phyloP scores from a whole-genome alignment of 164 flowering plant species.

The Dillenia suffruticosa region DNA sequence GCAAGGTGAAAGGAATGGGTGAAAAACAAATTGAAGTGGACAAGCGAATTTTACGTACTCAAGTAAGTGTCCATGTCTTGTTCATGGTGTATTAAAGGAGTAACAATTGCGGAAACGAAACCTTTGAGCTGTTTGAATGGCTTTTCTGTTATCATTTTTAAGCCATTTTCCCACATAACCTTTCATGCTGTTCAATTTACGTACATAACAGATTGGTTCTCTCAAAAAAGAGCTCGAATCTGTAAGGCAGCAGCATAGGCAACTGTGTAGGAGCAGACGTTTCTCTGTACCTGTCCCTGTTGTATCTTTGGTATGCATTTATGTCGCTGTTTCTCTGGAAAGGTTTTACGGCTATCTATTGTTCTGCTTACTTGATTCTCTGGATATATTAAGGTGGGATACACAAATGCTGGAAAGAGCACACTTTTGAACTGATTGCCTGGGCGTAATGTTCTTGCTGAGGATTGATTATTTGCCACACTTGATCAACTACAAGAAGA shows the following conservation, averaged over 20 bases:
- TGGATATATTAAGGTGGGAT: constrained; percentile 62
- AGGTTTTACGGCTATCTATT: neutral
- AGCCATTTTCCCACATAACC: too few relatives aligned
- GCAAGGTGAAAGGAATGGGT: constrained; percentile 96
- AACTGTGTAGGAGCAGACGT: constrained; percentile 79
- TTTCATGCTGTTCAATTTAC: too few relatives aligned
- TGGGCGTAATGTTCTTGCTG: constrained; percentile 92
- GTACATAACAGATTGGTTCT: constrained; percentile 58
- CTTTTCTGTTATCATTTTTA: too few relatives aligned
- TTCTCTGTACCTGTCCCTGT: constrained; percentile 86
- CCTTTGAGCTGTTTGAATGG: too few relatives aligned
- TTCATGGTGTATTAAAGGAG: too few relatives aligned
- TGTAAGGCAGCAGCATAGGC: constrained; percentile 82
- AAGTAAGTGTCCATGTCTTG: constrained; percentile 39
- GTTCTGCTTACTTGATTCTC: neutral
- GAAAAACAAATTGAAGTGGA: constrained; percentile 99
- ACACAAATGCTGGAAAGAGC: constrained; percentile 99
- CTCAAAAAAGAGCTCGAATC: constrained; percentile 84
- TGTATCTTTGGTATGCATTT: constrained; percentile 71
- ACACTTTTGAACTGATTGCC: constrained; percentile 81
- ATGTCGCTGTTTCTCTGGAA: neutral
- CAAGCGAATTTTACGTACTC: constrained; percentile 88
- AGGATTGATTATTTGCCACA: constrained; percentile 89
- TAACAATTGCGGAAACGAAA: too few relatives aligned
- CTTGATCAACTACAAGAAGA: constrained; percentile 97